Conservation (phyloP, 1,284 basidiomycete species). For the Malassezia equina region DNA sequence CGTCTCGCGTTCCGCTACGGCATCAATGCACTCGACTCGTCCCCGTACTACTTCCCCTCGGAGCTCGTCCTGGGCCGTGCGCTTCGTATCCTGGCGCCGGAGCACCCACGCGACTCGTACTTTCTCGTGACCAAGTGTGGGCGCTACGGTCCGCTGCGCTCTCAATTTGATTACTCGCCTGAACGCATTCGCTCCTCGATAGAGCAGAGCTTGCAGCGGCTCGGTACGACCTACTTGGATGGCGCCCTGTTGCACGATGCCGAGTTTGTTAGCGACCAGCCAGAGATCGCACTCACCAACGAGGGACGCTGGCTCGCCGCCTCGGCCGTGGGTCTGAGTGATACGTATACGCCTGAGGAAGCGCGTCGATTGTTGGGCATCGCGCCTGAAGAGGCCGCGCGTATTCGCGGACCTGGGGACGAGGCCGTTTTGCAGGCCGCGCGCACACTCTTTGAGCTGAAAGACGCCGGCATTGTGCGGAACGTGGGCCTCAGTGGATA, state of each 20-base stretch:
- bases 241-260: slow-evolving; percentile 68
- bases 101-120: slow-evolving; percentile 49
- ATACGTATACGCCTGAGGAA: slow-evolving; percentile 18
- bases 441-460: slow-evolving; percentile 61
- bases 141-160: slow-evolving; percentile 60
- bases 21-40: slow-evolving; percentile 74
- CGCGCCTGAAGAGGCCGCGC: slow-evolving; percentile 54
- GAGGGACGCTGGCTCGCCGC: slow-evolving; percentile 10
- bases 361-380: slow-evolving; percentile 30
- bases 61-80: slow-evolving; percentile 69
- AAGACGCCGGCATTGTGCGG: slow-evolving; percentile 66
- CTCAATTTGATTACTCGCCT: slow-evolving; percentile 71
- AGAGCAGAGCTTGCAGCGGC: slow-evolving; percentile 60
- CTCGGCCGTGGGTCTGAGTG: slow-evolving; percentile 12
- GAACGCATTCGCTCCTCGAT: slow-evolving; percentile 62
- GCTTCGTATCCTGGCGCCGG: slow-evolving; percentile 47
- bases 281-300: slow-evolving; percentile 42
- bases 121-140: slow-evolving; percentile 72
- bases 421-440: slow-evolving; percentile 65
- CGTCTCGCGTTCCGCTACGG: slow-evolving; percentile 64
- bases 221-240: slow-evolving; percentile 57
- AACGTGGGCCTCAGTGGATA: slow-evolving; percentile 80
- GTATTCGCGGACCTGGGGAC: slow-evolving; percentile 66
- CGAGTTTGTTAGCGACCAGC: slow-evolving; percentile 65
- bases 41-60: slow-evolving; percentile 73